A percentile compares a stretch with the other conserved stretches of the same genome.
phyloP scores from a whole-genome alignment of 2,329 filamentous ascomycete species.

The Ophidiomyces ophidiicola region DNA sequence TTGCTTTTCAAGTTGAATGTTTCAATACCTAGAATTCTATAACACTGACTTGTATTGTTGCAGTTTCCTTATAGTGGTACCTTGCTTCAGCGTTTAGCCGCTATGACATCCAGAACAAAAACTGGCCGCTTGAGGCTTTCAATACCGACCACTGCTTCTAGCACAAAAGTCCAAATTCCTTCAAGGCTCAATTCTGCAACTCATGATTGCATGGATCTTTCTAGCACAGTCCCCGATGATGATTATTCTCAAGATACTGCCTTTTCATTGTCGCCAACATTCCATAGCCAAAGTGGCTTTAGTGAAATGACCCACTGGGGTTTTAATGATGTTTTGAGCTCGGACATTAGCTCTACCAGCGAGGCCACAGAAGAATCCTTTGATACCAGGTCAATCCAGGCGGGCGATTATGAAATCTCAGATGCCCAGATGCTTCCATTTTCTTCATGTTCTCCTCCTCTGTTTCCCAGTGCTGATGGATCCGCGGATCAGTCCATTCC shows the following conservation, averaged over 20 bases:
- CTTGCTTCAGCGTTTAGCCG: slow-evolving; percentile 1
- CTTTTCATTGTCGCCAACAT: slow-evolving; percentile 32
- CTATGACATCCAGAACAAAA: slow-evolving; percentile 30
- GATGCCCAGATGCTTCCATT: slow-evolving; percentile 34
- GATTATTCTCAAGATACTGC: slow-evolving; percentile 32
- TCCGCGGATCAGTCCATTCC: slow-evolving; percentile 26
- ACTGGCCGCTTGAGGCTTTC: slow-evolving; percentile 28
- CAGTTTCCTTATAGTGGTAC: slow-evolving; percentile 7
- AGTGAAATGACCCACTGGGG: slow-evolving; percentile 31
- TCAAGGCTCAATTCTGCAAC: slow-evolving; percentile 21
- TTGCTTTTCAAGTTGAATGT: slow-evolving; percentile 3
- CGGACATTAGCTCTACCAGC: slow-evolving; percentile 16
- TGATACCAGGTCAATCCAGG: slow-evolving; percentile 27
- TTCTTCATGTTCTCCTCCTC: slow-evolving; percentile 31
- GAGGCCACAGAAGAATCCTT: slow-evolving; percentile 23
- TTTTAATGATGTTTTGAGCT: slow-evolving; percentile 24
- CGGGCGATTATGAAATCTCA: slow-evolving; percentile 29
- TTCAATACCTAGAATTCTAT: slow-evolving; percentile 3
- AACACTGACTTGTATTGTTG: slow-evolving; percentile 11
- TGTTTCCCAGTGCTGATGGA: slow-evolving; percentile 29
- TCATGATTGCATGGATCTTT: slow-evolving; percentile 30
- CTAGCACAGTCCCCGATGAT: slow-evolving; percentile 33
- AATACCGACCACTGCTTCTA: slow-evolving; percentile 24
- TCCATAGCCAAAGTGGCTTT: slow-evolving; percentile 23
- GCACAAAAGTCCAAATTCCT: slow-evolving; percentile 24